phyloP scores from a whole-genome alignment of 2,329 filamentous ascomycete species.

The Exserohilum rostratum region DNA sequence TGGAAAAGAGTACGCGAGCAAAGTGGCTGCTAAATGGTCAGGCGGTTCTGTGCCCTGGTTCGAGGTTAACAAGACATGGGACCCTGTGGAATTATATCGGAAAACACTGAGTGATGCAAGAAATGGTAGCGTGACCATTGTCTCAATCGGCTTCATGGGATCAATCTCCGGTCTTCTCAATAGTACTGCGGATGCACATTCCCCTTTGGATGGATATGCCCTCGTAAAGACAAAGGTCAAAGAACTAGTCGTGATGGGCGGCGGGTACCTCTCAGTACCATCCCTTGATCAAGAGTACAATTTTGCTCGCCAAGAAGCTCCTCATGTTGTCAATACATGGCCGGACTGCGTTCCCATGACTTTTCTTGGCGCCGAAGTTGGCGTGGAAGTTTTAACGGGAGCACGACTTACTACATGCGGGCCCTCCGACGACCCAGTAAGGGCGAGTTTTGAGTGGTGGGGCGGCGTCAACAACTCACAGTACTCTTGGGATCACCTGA shows the following conservation, averaged over 20 bases:
- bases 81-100: slow-evolving; percentile 55
- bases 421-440: slow-evolving; percentile 25
- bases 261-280: slow-evolving; percentile 51
- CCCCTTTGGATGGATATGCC: slow-evolving; percentile 48
- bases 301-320: slow-evolving; percentile 53
- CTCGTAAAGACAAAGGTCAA: slow-evolving; percentile 55
- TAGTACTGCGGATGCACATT: slow-evolving; percentile 51
- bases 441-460: slow-evolving; percentile 30
- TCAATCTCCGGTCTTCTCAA: slow-evolving; percentile 57
- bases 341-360: slow-evolving; percentile 40
- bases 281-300: slow-evolving; percentile 55
- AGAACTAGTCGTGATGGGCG: slow-evolving; percentile 61
- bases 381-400: slow-evolving; percentile 52
- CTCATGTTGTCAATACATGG: slow-evolving; percentile 57
- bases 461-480: slow-evolving; percentile 27
- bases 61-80: slow-evolving; percentile 40
- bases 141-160: slow-evolving; percentile 55
- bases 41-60: slow-evolving; percentile 47
- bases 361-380: slow-evolving; percentile 55
- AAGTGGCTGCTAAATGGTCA: slow-evolving; percentile 53
- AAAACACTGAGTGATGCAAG: slow-evolving; percentile 50
- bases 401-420: slow-evolving; percentile 37
- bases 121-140: slow-evolving; percentile 54
- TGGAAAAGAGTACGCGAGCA: slow-evolving; percentile 54
- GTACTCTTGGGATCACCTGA: slow-evolving; percentile 34